These are phyloP conservation scores for Cutaneotrichosporon cutaneum DNA, from an alignment of 1,284 basidiomycete species.

Conservation along the genomic window DNA sequence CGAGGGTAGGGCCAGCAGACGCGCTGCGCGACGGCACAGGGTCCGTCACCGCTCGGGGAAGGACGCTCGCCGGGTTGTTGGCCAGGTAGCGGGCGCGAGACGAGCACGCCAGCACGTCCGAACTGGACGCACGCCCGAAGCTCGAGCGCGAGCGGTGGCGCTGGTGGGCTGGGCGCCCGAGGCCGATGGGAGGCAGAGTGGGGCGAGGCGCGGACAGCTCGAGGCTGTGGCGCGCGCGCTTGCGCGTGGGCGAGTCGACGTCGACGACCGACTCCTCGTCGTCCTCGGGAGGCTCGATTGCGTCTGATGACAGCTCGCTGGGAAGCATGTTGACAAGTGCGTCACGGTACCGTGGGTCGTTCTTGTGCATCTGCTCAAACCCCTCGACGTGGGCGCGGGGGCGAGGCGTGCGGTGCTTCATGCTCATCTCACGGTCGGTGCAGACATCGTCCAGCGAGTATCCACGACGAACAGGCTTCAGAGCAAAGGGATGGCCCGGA, in stretches of 20 bases:
- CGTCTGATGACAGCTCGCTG: constrained; percentile 26
- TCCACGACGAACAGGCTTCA: constrained; percentile 25
- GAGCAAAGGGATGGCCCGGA: constrained; percentile 8
- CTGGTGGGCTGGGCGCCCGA: constrained; percentile 18
- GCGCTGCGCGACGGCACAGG: constrained; percentile 23
- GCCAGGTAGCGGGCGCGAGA: constrained; percentile 26
- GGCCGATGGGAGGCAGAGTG: constrained; percentile 24
- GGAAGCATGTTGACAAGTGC: constrained; percentile 28
- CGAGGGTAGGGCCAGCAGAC: constrained; percentile 21
- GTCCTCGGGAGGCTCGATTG: constrained; percentile 25
- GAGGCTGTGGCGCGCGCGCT: constrained; percentile 22
- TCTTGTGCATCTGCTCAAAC: constrained; percentile 28
- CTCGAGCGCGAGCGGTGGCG: constrained; percentile 23
- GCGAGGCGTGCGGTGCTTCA: constrained; percentile 24
- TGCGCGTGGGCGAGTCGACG: constrained; percentile 28
- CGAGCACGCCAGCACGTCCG: constrained; percentile 26
- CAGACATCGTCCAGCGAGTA: constrained; percentile 30
- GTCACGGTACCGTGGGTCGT: constrained; percentile 29
- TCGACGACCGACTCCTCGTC: constrained; percentile 24
- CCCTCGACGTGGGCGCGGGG: constrained; percentile 20
- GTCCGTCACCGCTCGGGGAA: constrained; percentile 23
- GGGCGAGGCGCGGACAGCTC: constrained; percentile 19
- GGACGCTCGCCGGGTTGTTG: constrained; percentile 8
- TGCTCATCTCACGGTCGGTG: constrained; percentile 28
- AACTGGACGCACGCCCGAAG: constrained; percentile 26